phyloP scores from a whole-genome alignment of 176 grass and related monocot genomes.

The Triticum timopheevii region DNA sequence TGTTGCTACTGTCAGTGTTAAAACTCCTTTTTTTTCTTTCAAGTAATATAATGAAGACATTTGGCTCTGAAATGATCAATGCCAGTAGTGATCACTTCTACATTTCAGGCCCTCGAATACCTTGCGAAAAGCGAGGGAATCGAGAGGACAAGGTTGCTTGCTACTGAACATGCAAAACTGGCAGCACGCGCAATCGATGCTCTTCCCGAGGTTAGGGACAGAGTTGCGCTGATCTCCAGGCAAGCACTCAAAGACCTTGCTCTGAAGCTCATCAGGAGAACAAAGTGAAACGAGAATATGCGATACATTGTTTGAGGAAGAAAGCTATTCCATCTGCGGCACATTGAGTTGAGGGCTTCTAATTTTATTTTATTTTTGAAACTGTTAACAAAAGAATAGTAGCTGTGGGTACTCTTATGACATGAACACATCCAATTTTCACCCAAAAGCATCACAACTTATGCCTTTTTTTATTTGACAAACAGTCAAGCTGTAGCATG shows the following conservation, averaged over 20 bases:
- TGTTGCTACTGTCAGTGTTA: conserved; percentile 49
- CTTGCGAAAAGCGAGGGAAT: conserved; percentile 54
- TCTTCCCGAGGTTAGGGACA: conserved; percentile 42
- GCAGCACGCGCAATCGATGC: conserved; percentile 38
- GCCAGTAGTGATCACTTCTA: not conserved
- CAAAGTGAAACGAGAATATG: conserved; percentile 26
- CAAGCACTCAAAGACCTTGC: conserved; percentile 55
- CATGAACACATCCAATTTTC: too few relatives aligned
- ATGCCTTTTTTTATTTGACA: too few relatives aligned
- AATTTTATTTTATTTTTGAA: too few relatives aligned
- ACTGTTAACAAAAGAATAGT: too few relatives aligned
- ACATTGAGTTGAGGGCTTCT: too few relatives aligned
- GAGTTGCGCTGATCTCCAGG: conserved; percentile 39
- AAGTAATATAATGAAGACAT: not conserved
- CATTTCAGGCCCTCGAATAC: conserved; percentile 44
- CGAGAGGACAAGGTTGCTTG: conserved; percentile 51
- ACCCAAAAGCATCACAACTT: too few relatives aligned
- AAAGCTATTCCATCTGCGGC: too few relatives aligned
- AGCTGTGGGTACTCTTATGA: too few relatives aligned
- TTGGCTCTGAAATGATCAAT: not conserved
- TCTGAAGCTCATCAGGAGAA: conserved; percentile 46
- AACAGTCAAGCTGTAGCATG: too few relatives aligned
- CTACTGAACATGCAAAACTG: conserved; percentile 42
- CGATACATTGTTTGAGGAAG: too few relatives aligned
- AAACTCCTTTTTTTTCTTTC: not conserved